phyloP scores from a whole-genome alignment of 1,139 yeast genomes.

The Lodderomyces metapsilosis region DNA sequence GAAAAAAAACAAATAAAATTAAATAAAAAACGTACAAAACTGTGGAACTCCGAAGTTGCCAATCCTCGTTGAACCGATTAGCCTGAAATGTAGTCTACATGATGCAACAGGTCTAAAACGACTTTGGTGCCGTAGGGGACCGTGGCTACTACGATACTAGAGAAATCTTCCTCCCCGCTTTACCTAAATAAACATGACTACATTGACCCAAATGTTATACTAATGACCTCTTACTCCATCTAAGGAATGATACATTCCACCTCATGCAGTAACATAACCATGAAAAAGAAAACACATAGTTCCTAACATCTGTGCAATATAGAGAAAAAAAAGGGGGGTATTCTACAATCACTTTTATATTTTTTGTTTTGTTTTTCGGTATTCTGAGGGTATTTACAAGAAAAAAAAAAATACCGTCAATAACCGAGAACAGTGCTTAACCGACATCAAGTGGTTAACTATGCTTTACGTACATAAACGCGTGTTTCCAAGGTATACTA shows the following conservation, averaged over 20 bases:
- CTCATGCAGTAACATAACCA: too few relatives aligned
- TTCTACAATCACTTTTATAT: not conserved
- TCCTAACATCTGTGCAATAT: too few relatives aligned
- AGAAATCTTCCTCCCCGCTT: too few relatives aligned
- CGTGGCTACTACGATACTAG: too few relatives aligned
- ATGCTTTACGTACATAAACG: too few relatives aligned
- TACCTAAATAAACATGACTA: too few relatives aligned
- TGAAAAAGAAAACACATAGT: too few relatives aligned
- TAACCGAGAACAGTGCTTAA: not conserved
- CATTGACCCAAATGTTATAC: too few relatives aligned
- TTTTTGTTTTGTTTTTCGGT: not conserved
- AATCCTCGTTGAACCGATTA: not conserved
- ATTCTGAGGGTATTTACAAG: not conserved
- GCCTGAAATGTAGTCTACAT: too few relatives aligned
- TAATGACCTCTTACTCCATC: not conserved
- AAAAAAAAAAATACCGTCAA: not conserved
- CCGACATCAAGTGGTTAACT: not conserved
- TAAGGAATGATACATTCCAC: not conserved
- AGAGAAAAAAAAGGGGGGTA: not conserved
- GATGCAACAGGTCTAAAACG: too few relatives aligned
- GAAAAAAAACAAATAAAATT: not conserved
- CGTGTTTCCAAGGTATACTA: slow-evolving; percentile 1
- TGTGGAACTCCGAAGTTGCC: not conserved
- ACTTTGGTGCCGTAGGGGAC: not conserved
- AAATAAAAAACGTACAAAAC: too few relatives aligned